Percentiles rank a stretch among this genome's conserved stretches.
These are phyloP conservation scores for Termitomyces sp. DNA, from an alignment of 768 basidiomycete species.

Conservation along the genomic window DNA sequence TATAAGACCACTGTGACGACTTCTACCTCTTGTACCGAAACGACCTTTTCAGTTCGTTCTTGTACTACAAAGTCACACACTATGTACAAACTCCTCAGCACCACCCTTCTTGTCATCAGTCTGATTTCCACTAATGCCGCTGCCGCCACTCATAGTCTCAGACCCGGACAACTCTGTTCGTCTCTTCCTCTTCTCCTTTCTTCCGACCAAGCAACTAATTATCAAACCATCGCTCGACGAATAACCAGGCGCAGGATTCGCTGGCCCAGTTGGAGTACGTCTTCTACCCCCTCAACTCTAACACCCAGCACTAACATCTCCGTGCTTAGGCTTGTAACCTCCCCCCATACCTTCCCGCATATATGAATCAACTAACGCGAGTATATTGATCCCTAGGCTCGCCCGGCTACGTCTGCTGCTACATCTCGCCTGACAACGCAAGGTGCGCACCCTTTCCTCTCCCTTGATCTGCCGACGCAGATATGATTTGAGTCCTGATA, in stretches of 20 bases:
- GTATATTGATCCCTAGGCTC: background rate
- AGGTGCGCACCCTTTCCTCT: background rate
- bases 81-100: background rate
- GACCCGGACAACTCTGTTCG: conserved; percentile 6
- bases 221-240: background rate
- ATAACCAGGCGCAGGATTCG: conserved; percentile 4
- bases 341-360: background rate
- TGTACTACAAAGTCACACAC: too few species aligned
- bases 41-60: background rate
- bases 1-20: background rate
- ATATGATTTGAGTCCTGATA: too few species aligned
- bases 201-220: background rate
- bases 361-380: background rate
- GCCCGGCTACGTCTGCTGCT: background rate
- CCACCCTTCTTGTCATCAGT: background rate
- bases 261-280: conserved; percentile 11
- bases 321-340: conserved; percentile 1
- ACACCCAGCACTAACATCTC: background rate
- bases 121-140: background rate
- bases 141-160: background rate
- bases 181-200: background rate
- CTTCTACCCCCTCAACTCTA: too few species aligned
- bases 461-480: too few species aligned
- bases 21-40: background rate
- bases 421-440: conserved; percentile 4